These are phyloP conservation scores for Zea luxurians DNA, from an alignment of 176 grass and related monocot species.

Conservation along the genomic window DNA sequence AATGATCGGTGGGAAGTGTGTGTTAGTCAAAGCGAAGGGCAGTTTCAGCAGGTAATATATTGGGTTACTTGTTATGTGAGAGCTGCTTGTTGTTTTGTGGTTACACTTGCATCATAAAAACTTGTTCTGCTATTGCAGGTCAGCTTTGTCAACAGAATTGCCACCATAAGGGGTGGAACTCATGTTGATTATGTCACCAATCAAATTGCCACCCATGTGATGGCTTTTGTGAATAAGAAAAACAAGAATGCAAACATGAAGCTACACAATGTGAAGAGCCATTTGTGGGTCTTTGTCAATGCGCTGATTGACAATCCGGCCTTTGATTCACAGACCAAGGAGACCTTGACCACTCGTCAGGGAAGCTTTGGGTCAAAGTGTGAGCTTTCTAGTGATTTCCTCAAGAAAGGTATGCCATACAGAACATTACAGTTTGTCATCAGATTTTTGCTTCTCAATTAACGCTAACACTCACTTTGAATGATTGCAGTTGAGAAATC, in stretches of 20 bases:
- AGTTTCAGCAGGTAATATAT: conserved; percentile 78
- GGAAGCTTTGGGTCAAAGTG: conserved; percentile 84
- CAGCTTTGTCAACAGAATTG: conserved; percentile 93
- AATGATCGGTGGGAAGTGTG: conserved; percentile 95
- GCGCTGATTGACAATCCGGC: conserved; percentile 86
- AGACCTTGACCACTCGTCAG: conserved; percentile 87
- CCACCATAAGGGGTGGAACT: conserved; percentile 81
- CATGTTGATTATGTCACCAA: conserved; percentile 85
- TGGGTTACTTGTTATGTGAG: background rate
- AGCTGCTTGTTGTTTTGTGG: background rate
- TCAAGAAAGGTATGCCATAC: conserved; percentile 60
- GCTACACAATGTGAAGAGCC: conserved; percentile 64
- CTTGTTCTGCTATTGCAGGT: conserved; percentile 49
- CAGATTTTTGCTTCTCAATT: background rate
- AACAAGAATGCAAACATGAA: conserved; percentile 95
- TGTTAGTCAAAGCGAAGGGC: conserved; percentile 75
- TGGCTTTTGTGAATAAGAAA: conserved; percentile 76
- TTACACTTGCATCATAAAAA: background rate
- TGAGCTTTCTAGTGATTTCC: conserved; percentile 59
- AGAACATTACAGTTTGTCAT: background rate
- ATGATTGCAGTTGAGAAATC: conserved; percentile 62
- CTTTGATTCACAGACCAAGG: conserved; percentile 96
- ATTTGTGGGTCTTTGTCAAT: conserved; percentile 97
- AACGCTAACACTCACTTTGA: conserved; percentile 12
- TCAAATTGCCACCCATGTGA: conserved; percentile 67